Percentiles rank a stretch among this genome's conserved stretches.
Conservation (phyloP, 2,329 filamentous ascomycete species). For the Lachnellula hyalina region DNA sequence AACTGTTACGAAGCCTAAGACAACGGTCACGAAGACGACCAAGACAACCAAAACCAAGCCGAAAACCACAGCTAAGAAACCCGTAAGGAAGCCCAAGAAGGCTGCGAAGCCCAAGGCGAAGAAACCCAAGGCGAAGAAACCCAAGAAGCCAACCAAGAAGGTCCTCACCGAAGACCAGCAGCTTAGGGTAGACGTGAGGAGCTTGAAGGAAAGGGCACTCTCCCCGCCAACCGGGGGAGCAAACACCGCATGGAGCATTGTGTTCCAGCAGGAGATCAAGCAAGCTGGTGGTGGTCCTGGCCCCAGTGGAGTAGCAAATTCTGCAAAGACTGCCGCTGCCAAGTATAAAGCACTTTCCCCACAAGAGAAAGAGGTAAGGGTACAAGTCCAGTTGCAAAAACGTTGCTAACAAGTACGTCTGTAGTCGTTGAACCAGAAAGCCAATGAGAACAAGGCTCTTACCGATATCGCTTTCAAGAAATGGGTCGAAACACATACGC, state of each 20-base stretch:
- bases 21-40: conserved; percentile 1
- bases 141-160: conserved; percentile 23
- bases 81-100: conserved; percentile 3
- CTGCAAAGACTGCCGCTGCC: conserved; percentile 12
- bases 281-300: not conserved
- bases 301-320: conserved; percentile 3
- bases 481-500: conserved; percentile 51
- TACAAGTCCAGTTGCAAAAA: not conserved
- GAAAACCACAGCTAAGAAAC: conserved; percentile 2
- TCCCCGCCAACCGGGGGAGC: conserved; percentile 34
- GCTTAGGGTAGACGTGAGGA: conserved; percentile 20
- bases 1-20: conserved; percentile 5
- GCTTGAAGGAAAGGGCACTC: conserved; percentile 19
- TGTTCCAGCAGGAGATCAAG: conserved; percentile 1
- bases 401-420: conserved; percentile 9
- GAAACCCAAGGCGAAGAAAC: conserved; percentile 27
- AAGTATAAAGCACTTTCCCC: conserved; percentile 32
- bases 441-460: conserved; percentile 40
- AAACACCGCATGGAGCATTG: conserved; percentile 18
- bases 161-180: conserved; percentile 30
- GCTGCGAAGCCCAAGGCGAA: conserved; percentile 13
- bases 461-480: conserved; percentile 41
- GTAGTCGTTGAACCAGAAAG: conserved; percentile 49
- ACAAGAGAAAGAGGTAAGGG: conserved; percentile 34
- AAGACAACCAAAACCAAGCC: conserved; percentile 1